Conservation (phyloP, 1,139 yeast species). For the Lodderomyces pseudojiufengensis region DNA sequence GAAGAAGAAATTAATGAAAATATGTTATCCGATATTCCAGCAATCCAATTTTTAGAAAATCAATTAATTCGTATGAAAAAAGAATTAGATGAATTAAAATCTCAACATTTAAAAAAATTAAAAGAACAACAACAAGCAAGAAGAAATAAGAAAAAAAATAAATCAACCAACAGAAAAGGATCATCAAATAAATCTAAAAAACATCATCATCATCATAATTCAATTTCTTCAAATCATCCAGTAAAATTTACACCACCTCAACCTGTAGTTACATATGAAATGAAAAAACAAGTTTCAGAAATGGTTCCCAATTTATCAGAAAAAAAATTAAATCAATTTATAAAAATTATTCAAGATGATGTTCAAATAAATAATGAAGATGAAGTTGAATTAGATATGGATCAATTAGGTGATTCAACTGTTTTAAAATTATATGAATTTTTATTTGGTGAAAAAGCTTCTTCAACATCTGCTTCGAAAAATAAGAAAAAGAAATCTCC, state of each 20-base stretch:
- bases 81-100: conserved; percentile 79
- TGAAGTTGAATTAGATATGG: conserved; percentile 90
- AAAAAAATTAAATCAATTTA: conserved; percentile 76
- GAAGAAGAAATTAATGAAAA: conserved; percentile 72
- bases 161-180: neutral
- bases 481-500: conserved; percentile 57
- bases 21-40: conserved; percentile 71
- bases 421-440: conserved; percentile 78
- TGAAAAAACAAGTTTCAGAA: conserved; percentile 93
- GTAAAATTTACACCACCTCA: conserved; percentile 12
- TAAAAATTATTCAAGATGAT: conserved; percentile 82
- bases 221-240: conserved; percentile 10
- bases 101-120: conserved; percentile 59
- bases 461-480: conserved; percentile 27
- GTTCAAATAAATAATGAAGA: conserved; percentile 79
- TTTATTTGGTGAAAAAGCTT: conserved; percentile 58
- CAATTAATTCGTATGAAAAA: conserved; percentile 82
- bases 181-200: conserved; percentile 2
- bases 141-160: conserved; percentile 48
- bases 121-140: conserved; percentile 42
- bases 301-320: conserved; percentile 76
- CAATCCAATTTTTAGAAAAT: conserved; percentile 82
- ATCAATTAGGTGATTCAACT: conserved; percentile 82
- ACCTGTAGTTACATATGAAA: conserved; percentile 77
- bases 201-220: neutral